Evolutionary conservation across 2,329 filamentous ascomycete species (phyloP).

Genomic region (Stenocarpella maydis): DNA sequence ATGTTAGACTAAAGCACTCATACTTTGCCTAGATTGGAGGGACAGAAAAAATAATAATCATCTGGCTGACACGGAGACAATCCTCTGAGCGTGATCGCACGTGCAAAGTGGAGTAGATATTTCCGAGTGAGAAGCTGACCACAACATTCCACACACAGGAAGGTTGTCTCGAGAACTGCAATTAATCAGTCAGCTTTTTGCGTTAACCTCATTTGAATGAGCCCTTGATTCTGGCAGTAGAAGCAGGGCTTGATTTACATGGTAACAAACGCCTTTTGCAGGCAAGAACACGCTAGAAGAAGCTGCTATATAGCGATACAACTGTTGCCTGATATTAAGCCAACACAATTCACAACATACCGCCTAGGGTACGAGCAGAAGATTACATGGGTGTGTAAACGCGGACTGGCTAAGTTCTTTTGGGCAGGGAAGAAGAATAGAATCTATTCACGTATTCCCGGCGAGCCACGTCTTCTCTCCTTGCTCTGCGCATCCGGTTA

Average conservation of each 20-base stretch:
- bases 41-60: not conserved
- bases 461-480: not conserved
- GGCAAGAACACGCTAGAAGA: not conserved
- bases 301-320: not conserved
- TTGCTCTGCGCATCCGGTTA: not conserved
- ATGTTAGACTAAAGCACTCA: slow-evolving; percentile 3
- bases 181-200: not conserved
- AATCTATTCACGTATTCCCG: not conserved
- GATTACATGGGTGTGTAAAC: not conserved
- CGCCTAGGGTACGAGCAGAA: no score
- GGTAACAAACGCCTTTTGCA: not conserved
- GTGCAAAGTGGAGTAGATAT: not conserved
- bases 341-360: not conserved
- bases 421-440: not conserved
- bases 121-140: not conserved
- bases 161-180: not conserved
- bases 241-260: no score
- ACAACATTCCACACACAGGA: not conserved
- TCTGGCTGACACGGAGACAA: no score
- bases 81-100: not conserved
- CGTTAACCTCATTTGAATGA: not conserved
- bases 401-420: no score
- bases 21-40: not conserved
- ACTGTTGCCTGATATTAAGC: not conserved
- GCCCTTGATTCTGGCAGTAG: not conserved